A percentile compares a stretch with the other conserved stretches of the same genome.
Conservation (phyloP, 1,139 yeast species). For the Magnusiomyces tetraspermus region DNA sequence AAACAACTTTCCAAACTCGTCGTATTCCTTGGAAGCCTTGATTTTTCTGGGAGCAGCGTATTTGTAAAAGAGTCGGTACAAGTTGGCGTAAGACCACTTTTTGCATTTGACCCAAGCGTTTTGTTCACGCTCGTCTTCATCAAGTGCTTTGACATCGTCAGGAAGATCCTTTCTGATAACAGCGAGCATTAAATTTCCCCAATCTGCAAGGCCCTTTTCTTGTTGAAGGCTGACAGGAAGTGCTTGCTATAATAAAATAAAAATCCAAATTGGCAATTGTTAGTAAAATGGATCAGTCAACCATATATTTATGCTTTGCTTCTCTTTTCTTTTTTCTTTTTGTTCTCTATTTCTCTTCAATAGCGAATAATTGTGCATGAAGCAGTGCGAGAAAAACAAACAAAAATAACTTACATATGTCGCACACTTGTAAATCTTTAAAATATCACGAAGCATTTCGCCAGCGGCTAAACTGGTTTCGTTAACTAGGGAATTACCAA, state of each 20-base stretch:
- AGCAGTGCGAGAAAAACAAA: too few relatives aligned
- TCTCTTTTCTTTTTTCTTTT: too few relatives aligned
- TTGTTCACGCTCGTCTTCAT: conserved; percentile 39
- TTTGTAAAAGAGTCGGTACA: conserved; percentile 60
- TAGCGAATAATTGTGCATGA: too few relatives aligned
- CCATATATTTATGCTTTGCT: too few relatives aligned
- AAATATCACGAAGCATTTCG: conserved; percentile 65
- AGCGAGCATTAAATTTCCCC: conserved; percentile 73
- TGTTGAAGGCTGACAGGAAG: conserved; percentile 62
- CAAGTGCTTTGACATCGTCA: conserved; percentile 36
- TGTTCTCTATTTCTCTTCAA: too few relatives aligned
- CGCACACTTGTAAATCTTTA: conserved; percentile 74
- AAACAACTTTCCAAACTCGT: conserved; percentile 30
- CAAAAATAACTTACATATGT: too few relatives aligned
- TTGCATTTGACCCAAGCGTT: conserved; percentile 67
- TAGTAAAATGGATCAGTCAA: too few relatives aligned
- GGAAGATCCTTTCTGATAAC: conserved; percentile 59
- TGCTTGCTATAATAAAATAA: too few relatives aligned
- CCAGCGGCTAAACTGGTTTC: conserved; percentile 44
- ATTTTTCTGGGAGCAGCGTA: conserved; percentile 44
- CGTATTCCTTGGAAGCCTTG: conserved; percentile 24
- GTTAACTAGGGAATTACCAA: conserved; percentile 51
- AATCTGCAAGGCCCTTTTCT: conserved; percentile 47
- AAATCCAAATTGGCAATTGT: too few relatives aligned
- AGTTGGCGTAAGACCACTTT: conserved; percentile 83